Base-by-base conservation (phyloP, 2,329 filamentous ascomycete genomes). In the Hypomyces perniciosus region DNA sequence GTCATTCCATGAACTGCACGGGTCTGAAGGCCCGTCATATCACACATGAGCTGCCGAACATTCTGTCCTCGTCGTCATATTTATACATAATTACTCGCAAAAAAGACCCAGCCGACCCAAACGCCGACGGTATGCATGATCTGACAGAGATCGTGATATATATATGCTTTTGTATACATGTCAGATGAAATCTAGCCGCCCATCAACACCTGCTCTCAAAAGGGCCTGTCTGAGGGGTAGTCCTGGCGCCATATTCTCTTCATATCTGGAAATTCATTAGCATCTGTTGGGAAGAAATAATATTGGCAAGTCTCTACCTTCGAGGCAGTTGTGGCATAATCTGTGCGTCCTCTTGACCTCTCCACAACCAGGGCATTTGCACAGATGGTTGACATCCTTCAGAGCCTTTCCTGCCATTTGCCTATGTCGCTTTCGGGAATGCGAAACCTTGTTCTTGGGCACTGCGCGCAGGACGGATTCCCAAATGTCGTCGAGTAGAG, bases 391-490 rank as follows among this genome's bases (percentile, higher is more conserved):
- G 52, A 95, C 84, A 66, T 99, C 93, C 73, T 96, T 88, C 61
- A 99, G 71, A 41, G 85, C 92, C 74, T 99, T 99, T 64, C 93
- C 93, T 27, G 91, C 92, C 85, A 97, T 87, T 66, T 95, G 90
- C 62, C 95, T 83, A 65, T 90, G 85, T 61, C 93, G 81, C 78
- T 90, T 96, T 76, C 93, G 96, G 76, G 89, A 89, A 70, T 99
- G 90, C 39, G 92, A 96, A 33, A 90, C 95, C 81, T 97, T 99
- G 76, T 96, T 97, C 80, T 99, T 99, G 5, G 93, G 93, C 12
- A 97, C 93, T 1, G 93, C 93, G 58, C 85, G 85, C 59, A 99
- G 77, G 42, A 99, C 81, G 5, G 88, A 90, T 60, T 96, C 92
- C 92, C 92, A 97, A 62, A 99, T 84, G 56, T 87, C 88, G 50